A percentile compares a stretch with the other conserved stretches of the same genome.
These are phyloP conservation scores for Balansia obtecta DNA, from an alignment of 2,329 filamentous ascomycete species.

Conservation along the genomic window DNA sequence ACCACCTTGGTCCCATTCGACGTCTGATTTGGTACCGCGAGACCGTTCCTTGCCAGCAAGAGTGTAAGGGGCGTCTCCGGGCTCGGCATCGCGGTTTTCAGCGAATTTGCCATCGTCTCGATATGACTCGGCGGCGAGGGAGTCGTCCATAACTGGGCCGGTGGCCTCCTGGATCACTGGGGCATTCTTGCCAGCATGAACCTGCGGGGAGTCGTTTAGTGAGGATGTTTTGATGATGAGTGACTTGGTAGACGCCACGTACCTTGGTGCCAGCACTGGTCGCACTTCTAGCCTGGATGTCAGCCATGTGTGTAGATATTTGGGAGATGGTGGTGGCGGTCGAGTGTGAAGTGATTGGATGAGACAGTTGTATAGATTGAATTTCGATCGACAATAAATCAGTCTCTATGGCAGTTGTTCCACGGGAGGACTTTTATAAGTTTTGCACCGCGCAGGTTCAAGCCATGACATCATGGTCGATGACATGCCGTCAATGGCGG, in stretches of 20 bases:
- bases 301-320: not conserved
- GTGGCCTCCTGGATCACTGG: slow-evolving; percentile 45
- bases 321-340: no score
- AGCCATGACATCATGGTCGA: slow-evolving; percentile 3
- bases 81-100: slow-evolving; percentile 38
- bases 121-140: slow-evolving; percentile 64
- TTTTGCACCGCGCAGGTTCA: not conserved
- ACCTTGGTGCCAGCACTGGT: slow-evolving; percentile 7
- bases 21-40: slow-evolving; percentile 1
- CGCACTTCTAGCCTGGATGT: not conserved
- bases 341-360: not conserved
- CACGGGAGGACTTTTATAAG: not conserved
- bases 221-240: not conserved
- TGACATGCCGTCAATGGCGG: slow-evolving; percentile 1
- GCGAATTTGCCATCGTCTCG: slow-evolving; percentile 46
- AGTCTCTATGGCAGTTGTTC: no score
- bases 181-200: slow-evolving; percentile 32
- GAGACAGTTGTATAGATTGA: no score
- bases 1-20: slow-evolving; percentile 9
- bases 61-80: slow-evolving; percentile 10
- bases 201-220: slow-evolving; percentile 19
- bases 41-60: slow-evolving; percentile 29
- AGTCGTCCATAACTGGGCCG: slow-evolving; percentile 53
- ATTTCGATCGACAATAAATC: no score
- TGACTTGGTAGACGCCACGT: not conserved